Percentiles rank a stretch among this genome's conserved stretches.
Evolutionary conservation across 78 protist genomes (phyloP).

Genomic region (Dictyostelium firmibasis): DNA sequence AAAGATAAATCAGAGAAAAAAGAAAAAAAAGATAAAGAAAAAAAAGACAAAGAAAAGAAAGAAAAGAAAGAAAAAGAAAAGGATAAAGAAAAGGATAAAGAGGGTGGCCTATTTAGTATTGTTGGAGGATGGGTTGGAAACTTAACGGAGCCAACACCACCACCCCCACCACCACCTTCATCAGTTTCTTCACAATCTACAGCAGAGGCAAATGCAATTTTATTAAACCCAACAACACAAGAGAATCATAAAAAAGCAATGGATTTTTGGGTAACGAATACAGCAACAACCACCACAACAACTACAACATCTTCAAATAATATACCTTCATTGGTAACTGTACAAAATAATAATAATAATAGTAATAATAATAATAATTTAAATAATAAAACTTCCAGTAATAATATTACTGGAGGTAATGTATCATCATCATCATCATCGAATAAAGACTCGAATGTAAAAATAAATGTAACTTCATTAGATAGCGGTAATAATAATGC

Average conservation of each 20-base stretch:
- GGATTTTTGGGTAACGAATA: conserved; percentile 46
- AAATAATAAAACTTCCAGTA: neutral
- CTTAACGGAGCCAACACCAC: neutral
- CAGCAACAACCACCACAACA: neutral
- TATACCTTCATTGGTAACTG: neutral
- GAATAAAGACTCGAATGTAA: neutral
- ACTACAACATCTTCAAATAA: neutral
- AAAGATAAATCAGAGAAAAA: neutral
- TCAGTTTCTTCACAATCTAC: neutral
- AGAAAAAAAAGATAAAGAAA: neutral
- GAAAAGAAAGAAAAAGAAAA: neutral
- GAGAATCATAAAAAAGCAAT: conserved; percentile 66
- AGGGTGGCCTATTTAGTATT: neutral
- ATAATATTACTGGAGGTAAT: neutral
- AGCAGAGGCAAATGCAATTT: neutral
- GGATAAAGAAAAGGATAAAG: neutral
- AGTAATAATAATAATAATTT: neutral
- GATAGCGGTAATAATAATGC: neutral
- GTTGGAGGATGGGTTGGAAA: neutral
- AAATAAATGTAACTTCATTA: conserved; percentile 1
- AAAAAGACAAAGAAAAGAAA: neutral
- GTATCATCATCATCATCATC: neutral
- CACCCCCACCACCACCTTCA: neutral
- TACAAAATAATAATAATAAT: neutral
- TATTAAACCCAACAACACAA: neutral